phyloP scores from a whole-genome alignment of 1,284 basidiomycete genomes.

The Veloboletus limbatus region DNA sequence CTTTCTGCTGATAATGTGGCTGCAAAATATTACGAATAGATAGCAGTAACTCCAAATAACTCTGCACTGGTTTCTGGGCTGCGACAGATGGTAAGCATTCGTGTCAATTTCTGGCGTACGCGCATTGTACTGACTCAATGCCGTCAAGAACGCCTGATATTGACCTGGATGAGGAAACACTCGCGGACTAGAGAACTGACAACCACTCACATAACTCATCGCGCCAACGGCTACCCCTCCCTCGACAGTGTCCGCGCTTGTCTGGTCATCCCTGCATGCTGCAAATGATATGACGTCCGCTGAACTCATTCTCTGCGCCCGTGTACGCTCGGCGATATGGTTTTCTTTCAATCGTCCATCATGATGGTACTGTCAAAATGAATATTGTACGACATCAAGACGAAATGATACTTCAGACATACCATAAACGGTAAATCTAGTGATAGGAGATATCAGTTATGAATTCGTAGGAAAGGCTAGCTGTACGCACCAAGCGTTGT shows the following conservation, averaged over 20 bases:
- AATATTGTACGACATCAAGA: neutral
- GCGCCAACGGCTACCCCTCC: conserved; percentile 62
- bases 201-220: conserved; percentile 58
- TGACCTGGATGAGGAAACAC: neutral
- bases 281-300: conserved; percentile 66
- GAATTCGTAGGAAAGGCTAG: neutral
- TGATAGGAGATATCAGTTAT: neutral
- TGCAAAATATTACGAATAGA: conserved; percentile 61
- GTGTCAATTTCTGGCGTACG: neutral
- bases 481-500: conserved; percentile 27
- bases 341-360: conserved; percentile 54
- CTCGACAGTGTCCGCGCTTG: conserved; percentile 55
- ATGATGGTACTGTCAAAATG: conserved; percentile 51
- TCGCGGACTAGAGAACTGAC: neutral
- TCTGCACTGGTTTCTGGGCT: conserved; percentile 64
- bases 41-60: conserved; percentile 71
- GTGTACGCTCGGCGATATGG: conserved; percentile 40
- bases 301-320: conserved; percentile 35
- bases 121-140: conserved; percentile 44
- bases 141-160: conserved; percentile 64
- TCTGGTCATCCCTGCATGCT: conserved; percentile 79
- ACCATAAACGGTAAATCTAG: conserved; percentile 64
- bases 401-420: conserved; percentile 16
- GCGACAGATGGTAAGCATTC: conserved; percentile 7
- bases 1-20: conserved; percentile 74